Percentiles rank a stretch among this genome's conserved stretches.
These are phyloP conservation scores for Aspergillus sergii DNA, from an alignment of 2,329 filamentous ascomycete species.

Conservation along the genomic window DNA sequence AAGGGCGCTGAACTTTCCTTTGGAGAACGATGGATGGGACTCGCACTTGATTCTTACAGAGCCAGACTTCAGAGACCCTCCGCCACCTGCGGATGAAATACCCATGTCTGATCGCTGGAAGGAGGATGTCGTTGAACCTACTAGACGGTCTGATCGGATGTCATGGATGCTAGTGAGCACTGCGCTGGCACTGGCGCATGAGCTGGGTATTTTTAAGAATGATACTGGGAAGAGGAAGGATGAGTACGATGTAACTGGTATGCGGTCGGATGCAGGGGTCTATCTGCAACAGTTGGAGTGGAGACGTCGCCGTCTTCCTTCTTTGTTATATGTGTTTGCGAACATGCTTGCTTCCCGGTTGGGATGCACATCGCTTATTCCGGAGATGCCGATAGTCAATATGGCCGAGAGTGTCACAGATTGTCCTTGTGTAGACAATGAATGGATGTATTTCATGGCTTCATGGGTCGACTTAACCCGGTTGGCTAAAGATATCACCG, in stretches of 20 bases:
- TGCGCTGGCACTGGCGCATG: constrained; percentile 54
- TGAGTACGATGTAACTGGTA: neutral
- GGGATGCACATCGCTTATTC: constrained; percentile 48
- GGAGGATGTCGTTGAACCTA: constrained; percentile 56
- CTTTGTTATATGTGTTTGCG: constrained; percentile 46
- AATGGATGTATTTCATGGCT: constrained; percentile 49
- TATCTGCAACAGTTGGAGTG: constrained; percentile 26
- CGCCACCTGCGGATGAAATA: constrained; percentile 30
- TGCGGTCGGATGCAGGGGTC: constrained; percentile 14
- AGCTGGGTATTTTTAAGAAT: constrained; percentile 51
- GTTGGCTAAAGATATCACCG: constrained; percentile 47
- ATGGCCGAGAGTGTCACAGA: too few species aligned
- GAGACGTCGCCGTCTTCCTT: constrained; percentile 33
- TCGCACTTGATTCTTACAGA: constrained; percentile 50
- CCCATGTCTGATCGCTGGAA: constrained; percentile 48
- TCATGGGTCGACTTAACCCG: constrained; percentile 44
- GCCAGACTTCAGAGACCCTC: constrained; percentile 43
- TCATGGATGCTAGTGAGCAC: constrained; percentile 60
- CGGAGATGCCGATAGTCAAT: constrained; percentile 38
- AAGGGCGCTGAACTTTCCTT: constrained; percentile 54
- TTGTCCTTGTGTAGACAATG: constrained; percentile 35
- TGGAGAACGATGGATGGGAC: constrained; percentile 57
- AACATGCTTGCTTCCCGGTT: constrained; percentile 52
- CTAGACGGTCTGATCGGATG: constrained; percentile 57
- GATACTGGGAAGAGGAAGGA: constrained; percentile 22